Conservation (phyloP, 148 eudicot genomes). For the Silene uniflora region DNA sequence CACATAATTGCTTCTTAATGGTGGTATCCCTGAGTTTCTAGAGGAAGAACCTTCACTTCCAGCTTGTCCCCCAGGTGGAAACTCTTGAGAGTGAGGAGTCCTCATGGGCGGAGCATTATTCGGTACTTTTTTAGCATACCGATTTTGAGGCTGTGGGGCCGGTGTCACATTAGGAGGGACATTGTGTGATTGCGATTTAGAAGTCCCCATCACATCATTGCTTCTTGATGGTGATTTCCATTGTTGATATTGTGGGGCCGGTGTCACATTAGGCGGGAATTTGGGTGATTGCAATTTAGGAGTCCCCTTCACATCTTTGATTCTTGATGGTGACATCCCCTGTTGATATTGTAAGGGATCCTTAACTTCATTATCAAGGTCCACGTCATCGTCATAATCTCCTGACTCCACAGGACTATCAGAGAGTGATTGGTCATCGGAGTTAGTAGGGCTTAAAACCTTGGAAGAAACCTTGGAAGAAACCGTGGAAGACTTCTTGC, state of each 20-base stretch:
- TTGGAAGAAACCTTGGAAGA: constrained; percentile 16
- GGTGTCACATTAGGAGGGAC: too few species aligned
- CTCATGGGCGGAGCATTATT: constrained; percentile 18
- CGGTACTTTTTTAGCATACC: constrained; percentile 35
- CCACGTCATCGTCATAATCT: constrained; percentile 11
- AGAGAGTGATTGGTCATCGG: constrained; percentile 13
- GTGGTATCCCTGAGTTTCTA: not conserved
- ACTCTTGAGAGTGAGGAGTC: constrained; percentile 10
- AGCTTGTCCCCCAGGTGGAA: constrained; percentile 12
- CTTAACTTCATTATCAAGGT: constrained; percentile 26
- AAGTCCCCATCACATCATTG: constrained; percentile 1
- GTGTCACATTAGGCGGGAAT: too few species aligned
- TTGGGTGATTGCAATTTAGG: too few species aligned
- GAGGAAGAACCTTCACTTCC: constrained; percentile 12
- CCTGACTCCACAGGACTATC: constrained; percentile 10
- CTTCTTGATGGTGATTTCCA: not conserved
- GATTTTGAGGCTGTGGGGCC: not conserved
- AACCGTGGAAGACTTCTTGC: constrained; percentile 32
- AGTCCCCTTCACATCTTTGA: not conserved
- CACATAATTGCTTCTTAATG: constrained; percentile 3
- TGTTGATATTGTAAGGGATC: not conserved
- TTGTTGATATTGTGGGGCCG: too few species aligned
- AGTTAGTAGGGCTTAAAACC: constrained; percentile 14
- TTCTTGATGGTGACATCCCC: not conserved
- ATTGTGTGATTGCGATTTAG: too few species aligned